A percentile compares a stretch with the other conserved stretches of the same genome.
These are phyloP conservation scores for Daphne laureola DNA, from an alignment of 441 rosid species.

Conservation along the genomic window DNA sequence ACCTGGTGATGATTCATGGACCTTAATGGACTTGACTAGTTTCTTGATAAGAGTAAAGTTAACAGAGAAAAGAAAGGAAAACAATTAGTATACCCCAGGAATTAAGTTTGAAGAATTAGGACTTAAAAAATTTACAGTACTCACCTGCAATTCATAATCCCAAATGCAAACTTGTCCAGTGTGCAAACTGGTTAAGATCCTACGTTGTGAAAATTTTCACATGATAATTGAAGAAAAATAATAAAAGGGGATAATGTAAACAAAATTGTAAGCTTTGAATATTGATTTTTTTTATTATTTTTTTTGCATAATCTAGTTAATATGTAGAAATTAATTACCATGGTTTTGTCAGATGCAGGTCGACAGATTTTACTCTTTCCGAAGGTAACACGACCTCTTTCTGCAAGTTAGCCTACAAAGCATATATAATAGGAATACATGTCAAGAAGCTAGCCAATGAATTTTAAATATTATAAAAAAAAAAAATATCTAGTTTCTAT, in stretches of 20 bases:
- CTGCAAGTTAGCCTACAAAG: conserved; percentile 21
- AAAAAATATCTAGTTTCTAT: no score
- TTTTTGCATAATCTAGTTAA: no score
- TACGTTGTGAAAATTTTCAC: conserved; percentile 18
- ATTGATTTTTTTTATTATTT: no score
- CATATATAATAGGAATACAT: no score
- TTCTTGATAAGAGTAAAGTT: conserved; percentile 27
- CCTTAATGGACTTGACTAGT: conserved; percentile 61
- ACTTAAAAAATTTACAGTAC: not conserved
- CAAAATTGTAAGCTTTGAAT: no score
- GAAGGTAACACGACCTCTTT: conserved; percentile 69
- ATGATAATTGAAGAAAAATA: no score
- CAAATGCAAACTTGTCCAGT: conserved; percentile 80
- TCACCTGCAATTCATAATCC: conserved; percentile 84
- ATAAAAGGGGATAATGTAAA: no score
- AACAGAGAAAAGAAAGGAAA: no score
- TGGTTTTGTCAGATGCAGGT: conserved; percentile 93
- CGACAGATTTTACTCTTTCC: conserved; percentile 80
- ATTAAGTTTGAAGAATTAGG: no score
- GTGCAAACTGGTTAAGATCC: conserved; percentile 74
- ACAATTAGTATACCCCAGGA: no score
- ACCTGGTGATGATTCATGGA: conserved; percentile 62
- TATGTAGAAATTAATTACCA: conserved; percentile 33
- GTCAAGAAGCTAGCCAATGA: no score
- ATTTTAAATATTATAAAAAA: no score